Percentiles rank a stretch among this genome's conserved stretches.
Evolutionary conservation across 208 protist species (phyloP).

Genomic region (Crithidia brevicula): DNA sequence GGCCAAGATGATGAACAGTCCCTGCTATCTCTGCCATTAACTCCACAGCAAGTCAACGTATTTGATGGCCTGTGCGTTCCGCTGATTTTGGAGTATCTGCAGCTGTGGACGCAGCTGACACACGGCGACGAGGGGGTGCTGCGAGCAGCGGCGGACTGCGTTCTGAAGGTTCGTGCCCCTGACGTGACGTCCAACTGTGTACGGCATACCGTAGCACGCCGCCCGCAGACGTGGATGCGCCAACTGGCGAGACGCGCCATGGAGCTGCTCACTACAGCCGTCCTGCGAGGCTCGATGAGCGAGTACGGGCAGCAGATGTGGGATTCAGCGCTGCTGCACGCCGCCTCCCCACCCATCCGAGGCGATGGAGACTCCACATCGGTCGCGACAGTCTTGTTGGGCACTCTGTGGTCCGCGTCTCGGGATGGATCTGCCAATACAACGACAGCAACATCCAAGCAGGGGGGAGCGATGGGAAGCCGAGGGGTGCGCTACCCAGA

Average conservation of each 20-base stretch:
- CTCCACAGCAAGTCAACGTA: neutral
- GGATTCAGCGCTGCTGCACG: constrained; percentile 13
- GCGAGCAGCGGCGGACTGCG: constrained; percentile 9
- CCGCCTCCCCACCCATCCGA: too few relatives aligned
- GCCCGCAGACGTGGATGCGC: neutral
- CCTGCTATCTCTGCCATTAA: neutral
- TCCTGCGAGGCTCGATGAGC: constrained; percentile 31
- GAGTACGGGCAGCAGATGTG: constrained; percentile 28
- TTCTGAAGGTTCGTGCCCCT: neutral
- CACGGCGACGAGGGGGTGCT: constrained; percentile 14
- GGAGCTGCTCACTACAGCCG: constrained; percentile 19
- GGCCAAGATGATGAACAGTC: neutral
- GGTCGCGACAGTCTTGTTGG: neutral
- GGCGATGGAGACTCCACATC: neutral
- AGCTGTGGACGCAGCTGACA: constrained; percentile 25
- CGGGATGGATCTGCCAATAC: neutral
- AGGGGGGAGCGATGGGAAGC: too few relatives aligned
- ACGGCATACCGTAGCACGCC: too few relatives aligned
- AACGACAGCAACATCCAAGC: too few relatives aligned
- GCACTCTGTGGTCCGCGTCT: neutral
- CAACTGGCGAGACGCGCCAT: constrained; percentile 2
- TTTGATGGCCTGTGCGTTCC: constrained; percentile 23
- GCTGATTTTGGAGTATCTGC: constrained; percentile 21
- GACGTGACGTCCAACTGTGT: neutral
- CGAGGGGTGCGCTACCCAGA: neutral